phyloP scores from a whole-genome alignment of 257 asterid species.

The Solanum pinnatisectum region DNA sequence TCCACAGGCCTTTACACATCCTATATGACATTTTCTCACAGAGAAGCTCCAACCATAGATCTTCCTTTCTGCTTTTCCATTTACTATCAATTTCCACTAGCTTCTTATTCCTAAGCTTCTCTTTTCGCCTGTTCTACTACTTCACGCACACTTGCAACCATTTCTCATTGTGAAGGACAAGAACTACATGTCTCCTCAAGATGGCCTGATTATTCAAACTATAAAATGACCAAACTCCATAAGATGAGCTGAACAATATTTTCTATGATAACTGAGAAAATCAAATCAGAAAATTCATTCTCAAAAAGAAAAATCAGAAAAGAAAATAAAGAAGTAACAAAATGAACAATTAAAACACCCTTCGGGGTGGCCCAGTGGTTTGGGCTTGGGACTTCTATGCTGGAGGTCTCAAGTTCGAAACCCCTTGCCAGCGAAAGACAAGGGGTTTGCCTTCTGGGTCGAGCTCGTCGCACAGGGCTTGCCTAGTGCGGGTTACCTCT shows the following conservation, averaged over 20 bases:
- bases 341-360: background rate
- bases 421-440: too few species aligned
- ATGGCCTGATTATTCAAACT: background rate
- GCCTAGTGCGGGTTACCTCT: too few species aligned
- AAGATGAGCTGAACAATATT: background rate
- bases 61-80: background rate
- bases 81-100: background rate
- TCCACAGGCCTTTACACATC: background rate
- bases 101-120: background rate
- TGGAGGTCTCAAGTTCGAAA: too few species aligned
- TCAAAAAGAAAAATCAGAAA: background rate
- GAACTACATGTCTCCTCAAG: background rate
- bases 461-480: too few species aligned
- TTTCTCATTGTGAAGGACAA: background rate
- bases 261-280: background rate
- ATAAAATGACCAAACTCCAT: background rate
- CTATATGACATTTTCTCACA: background rate
- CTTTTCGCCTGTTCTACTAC: background rate
- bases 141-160: background rate
- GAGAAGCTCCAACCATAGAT: background rate
- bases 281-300: background rate
- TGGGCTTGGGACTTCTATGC: too few species aligned
- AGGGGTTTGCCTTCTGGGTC: too few species aligned
- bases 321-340: background rate
- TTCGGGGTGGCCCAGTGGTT: too few species aligned